These are phyloP conservation scores for Penicillium parvum DNA, from an alignment of 495 filamentous ascomycete genomes.

Conservation along the genomic window DNA sequence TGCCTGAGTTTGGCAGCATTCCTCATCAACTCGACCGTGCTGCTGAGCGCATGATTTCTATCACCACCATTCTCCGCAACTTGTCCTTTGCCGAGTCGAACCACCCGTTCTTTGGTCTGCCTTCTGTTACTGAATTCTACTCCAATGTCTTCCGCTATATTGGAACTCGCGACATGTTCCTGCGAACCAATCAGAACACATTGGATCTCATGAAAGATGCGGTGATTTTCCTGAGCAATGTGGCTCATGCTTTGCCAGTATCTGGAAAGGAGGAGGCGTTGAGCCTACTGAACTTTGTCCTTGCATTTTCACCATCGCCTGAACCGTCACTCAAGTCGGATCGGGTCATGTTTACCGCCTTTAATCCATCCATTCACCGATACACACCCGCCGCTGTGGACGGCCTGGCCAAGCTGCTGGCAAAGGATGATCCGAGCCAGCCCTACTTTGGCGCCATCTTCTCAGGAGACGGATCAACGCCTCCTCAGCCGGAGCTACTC, in stretches of 20 bases:
- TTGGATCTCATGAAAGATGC: conserved; percentile 97
- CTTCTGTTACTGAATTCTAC: conserved; percentile 72
- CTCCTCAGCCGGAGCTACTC: conserved; percentile 71
- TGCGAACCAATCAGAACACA: conserved; percentile 75
- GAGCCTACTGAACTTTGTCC: conserved; percentile 79
- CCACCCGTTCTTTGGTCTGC: conserved; percentile 63
- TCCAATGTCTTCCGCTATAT: conserved; percentile 78
- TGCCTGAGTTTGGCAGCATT: conserved; percentile 67
- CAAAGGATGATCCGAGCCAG: conserved; percentile 89
- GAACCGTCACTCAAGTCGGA: conserved; percentile 50
- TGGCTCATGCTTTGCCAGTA: conserved; percentile 73
- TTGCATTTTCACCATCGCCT: conserved; percentile 80
- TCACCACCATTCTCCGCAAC: conserved; percentile 90
- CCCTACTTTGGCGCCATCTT: conserved; percentile 78
- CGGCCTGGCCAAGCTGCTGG: conserved; percentile 84
- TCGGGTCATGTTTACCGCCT: conserved; percentile 69
- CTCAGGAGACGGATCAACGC: conserved; percentile 56
- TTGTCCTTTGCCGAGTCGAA: conserved; percentile 82
- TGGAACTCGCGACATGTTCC: conserved; percentile 82
- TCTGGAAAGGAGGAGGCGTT: conserved; percentile 85
- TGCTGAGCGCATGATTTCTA: conserved; percentile 80
- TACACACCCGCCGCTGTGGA: conserved; percentile 89
- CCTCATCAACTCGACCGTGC: conserved; percentile 82
- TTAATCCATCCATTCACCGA: conserved; percentile 73
- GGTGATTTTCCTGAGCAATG: conserved; percentile 81